Conservation (phyloP, 495 filamentous ascomycete genomes). For the Daldinia vernicosa region DNA sequence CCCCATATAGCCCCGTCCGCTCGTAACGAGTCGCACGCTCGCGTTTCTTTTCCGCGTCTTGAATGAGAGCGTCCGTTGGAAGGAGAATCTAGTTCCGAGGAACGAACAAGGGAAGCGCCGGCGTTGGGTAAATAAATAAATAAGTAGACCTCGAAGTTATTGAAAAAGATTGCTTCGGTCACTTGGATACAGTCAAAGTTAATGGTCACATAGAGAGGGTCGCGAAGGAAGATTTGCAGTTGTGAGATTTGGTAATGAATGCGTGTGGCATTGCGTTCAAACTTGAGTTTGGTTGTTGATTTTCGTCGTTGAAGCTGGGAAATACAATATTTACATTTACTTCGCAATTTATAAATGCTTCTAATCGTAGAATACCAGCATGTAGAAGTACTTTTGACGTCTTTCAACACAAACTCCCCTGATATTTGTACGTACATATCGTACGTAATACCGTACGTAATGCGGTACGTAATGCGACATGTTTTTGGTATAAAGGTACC, state of each 20-base stretch:
- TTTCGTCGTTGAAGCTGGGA: neutral
- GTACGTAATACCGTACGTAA: too few relatives aligned
- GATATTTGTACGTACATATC: neutral
- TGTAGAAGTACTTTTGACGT: neutral
- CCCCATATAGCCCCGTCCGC: slow-evolving; percentile 32
- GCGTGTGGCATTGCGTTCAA: neutral
- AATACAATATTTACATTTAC: slow-evolving; percentile 13
- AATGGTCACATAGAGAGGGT: neutral
- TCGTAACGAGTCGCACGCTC: slow-evolving; percentile 8
- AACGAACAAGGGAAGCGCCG: slow-evolving; percentile 12
- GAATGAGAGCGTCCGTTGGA: neutral
- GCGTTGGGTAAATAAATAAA: slow-evolving; percentile 17
- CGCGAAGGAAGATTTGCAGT: neutral
- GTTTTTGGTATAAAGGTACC: neutral
- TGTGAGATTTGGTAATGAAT: neutral
- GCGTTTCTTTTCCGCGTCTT: neutral
- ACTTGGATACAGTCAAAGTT: neutral
- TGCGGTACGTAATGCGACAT: neutral
- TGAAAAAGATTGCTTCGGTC: neutral
- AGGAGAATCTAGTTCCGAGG: neutral
- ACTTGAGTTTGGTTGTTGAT: neutral
- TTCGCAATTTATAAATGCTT: slow-evolving; percentile 28
- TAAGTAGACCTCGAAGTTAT: neutral
- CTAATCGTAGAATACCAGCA: neutral
- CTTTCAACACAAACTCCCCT: neutral